Base-by-base conservation (phyloP, 768 basidiomycete genomes). In the Steccherinum ochraceum region DNA sequence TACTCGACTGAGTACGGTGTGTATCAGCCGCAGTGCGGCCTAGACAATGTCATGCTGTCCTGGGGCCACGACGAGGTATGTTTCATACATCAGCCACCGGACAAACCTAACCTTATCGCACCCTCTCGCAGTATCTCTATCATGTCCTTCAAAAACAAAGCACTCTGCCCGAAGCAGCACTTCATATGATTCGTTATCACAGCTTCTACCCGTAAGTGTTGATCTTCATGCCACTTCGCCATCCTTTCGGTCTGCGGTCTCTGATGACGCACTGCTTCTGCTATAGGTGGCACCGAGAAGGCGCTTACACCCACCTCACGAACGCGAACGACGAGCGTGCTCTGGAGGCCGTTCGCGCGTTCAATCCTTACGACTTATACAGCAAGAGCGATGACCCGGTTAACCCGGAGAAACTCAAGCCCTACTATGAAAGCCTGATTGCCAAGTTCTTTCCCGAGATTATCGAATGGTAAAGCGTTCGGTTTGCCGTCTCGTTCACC, bases 341-440 rank as follows among this genome's bases (percentile, higher is more conserved):
- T 18, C 78, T 91, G 25, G 79, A 75, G 39, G 91, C 90, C 13
- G 90, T 91, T 24, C 77, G 78, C 42, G 85, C 84, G 0, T 95
- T 95, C 78, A 95, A 94, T 68, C 92, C 93, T 0, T 95, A 94
- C 67, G 93, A 94, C 62, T 78, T 96, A 5, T 96, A 96, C 73
- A 87, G 84, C 74, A 95, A 95, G 70, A 80, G 77, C 60, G 89
- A 94, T 59, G 77, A 78, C 40, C 78, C 81, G 3, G 79, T 84
- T 49, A 67, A 81, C 46, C 73, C 76, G 12, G 79, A 74, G 41
- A 72, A 76, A 60, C 73, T 95, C 20, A 76, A 80, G 54, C 87
- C 90, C 12, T 95, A 96, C 69, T 96, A 96, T 63, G 76, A 88
- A 62, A 68, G 69, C 1, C 72, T 96, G 24, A 93, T 96, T 59